Evolutionary conservation across 495 filamentous ascomycete species (phyloP), one percentile per base, ranked within the genome.

Genomic region (Neurospora sp.): DNA sequence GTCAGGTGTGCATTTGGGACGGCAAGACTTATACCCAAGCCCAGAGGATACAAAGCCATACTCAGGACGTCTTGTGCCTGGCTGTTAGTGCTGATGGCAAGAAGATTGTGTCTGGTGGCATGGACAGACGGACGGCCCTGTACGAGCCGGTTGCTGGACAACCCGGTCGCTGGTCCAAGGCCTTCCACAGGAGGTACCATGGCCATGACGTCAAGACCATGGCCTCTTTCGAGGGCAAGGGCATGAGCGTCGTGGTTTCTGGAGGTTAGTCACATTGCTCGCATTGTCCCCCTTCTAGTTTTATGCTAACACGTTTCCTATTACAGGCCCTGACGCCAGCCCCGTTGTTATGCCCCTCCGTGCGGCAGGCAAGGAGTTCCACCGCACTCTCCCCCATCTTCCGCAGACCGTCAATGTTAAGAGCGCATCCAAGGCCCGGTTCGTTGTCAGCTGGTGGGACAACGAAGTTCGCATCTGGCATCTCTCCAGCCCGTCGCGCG

Each of bases 131-230:
- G 75, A 97, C 95, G 5, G 91, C 91, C 12, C 83, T 95, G 38
- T 97, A 95, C 80, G 89, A 89, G 82, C 87, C 88, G 69, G 87
- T 86, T 74, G 85, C 87, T 46, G 87, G 88, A 70, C 87, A 89
- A 70, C 84, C 83, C 39, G 77, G 81, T 5, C 86, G 92, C 79
- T 98, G 96, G 96, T 90, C 88, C 14, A 93, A 96, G 82, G 83
- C 93, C n/a, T 90, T 88, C 76, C 93, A 97, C 77, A 85, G 90
- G 73, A 86, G 94, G 78, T 92, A 93, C 78, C 96, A 99, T 78
- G 87, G 87, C 16, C 94, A 98, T 79, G 96, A 99, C 85, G 93
- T 98, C 75, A 97, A 98, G 83, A 89, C 95, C 16, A 93, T 99
- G 88, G 94, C 94, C 70, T 89, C 92, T 18, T 98, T 93, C 72